Base-by-base conservation (phyloP, 352 stramenopile species). In the Pythium dissotocum region DNA sequence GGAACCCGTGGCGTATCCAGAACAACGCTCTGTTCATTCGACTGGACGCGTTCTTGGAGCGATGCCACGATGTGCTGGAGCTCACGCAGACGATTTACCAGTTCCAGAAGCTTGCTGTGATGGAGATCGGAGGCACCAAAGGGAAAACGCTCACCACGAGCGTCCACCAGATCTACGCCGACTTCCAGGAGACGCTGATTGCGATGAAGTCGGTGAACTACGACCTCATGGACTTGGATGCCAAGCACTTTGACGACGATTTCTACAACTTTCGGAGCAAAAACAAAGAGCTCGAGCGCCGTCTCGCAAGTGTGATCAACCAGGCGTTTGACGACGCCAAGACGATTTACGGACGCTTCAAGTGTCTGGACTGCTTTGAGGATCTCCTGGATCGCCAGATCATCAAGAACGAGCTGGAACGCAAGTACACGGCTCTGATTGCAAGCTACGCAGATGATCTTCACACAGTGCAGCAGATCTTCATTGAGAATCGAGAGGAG, bases 251-350 rank as follows among this genome's bases (percentile, higher is more conserved):
- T 68, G 90, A 98, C 58, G 86, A 97, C 64, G 82, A 95, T 53
- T 97, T 97, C 48, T 97, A 97, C 70, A 83, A 88, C 8, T 98
- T 98, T 49, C 82, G 92, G 5, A 88, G 72, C 35, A 86, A 87
- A 36, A 95, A 94, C 59, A 97, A 97, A 56, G 89, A 97, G 69
- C 75, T 97, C 6, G 89, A 98, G 72, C 73, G 87, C 0, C 78
- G 91, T 2, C 67, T 98, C 24, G 88, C 88, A 0, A 95, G 85
- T 26, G 87, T 98, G 7, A 89, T 98, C 28, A 92, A 91, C 38
- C 93, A 98, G 58, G 91, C 88, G 6, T 98, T 98, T 49, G 91
- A 98, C 54, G 94, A 98, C 76, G 88, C 89, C 26, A 94, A 90
- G 61, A 98, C 90, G 0, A 88, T 97, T 28, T 77, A 73, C 6